Percentiles rank a stretch among this genome's conserved stretches.
Conservation (phyloP, 305 asterid species). For the Petunia hybrid region DNA sequence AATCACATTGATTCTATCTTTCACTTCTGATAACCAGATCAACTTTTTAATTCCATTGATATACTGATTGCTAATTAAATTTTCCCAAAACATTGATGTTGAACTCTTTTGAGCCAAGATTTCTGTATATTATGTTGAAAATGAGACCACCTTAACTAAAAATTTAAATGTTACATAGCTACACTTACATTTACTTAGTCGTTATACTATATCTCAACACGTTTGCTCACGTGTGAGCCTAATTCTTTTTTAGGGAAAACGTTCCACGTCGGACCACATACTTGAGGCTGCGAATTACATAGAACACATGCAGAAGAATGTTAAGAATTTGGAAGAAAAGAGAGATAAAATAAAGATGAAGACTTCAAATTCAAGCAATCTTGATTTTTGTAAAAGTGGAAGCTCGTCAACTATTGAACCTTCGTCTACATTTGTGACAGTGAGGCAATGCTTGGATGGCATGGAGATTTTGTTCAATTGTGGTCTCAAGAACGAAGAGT, state of each 20-base stretch:
- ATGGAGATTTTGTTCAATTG: conserved; percentile 53
- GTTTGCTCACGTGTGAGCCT: too few species aligned
- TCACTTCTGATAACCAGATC: neutral
- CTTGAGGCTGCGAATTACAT: conserved; percentile 57
- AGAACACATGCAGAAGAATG: conserved; percentile 45
- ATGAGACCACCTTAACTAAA: too few species aligned
- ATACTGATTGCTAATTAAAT: neutral
- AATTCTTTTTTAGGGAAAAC: conserved; percentile 49
- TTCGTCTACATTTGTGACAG: conserved; percentile 31
- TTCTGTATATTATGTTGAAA: too few species aligned
- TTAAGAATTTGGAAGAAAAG: conserved; percentile 48
- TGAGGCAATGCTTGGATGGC: conserved; percentile 41
- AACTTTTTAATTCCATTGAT: conserved; percentile 29
- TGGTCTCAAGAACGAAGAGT: conserved; percentile 19
- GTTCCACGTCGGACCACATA: conserved; percentile 57
- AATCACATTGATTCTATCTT: too few species aligned
- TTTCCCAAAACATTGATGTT: neutral
- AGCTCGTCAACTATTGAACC: neutral
- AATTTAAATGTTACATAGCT: too few species aligned
- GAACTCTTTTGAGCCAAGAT: neutral
- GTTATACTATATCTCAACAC: too few species aligned
- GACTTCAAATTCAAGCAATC: conserved; percentile 2
- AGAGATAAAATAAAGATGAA: conserved; percentile 49
- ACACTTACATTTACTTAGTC: too few species aligned
- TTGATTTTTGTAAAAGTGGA: neutral